Evolutionary conservation across 2,329 filamentous ascomycete genomes (phyloP), one percentile per base, ranked within the genome.

Genomic region (Thermoascus crustaceus): DNA sequence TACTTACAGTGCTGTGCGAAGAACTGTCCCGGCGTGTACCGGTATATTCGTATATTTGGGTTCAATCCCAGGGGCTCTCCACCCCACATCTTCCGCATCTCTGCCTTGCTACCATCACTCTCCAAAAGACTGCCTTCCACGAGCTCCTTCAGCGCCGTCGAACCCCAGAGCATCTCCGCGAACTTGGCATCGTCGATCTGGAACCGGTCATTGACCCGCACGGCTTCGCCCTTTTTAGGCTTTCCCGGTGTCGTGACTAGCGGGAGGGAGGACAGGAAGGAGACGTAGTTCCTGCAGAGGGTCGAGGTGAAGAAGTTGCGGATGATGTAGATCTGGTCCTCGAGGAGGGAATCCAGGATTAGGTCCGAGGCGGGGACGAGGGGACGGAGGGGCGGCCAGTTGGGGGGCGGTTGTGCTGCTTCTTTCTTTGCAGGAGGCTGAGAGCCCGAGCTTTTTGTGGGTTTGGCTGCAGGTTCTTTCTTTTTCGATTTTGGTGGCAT

Each of bases 1-100:
- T 26, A 73, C 81, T 50, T 73, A 89, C 85, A 95, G 58, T 95
- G 89, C 50, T 85, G 81, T 53, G 87, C 87, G 57, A 95, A 95
- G 57, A 88, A 94, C 55, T 95, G 87, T 0, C 85, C 85, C 45
- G 81, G 76, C 1, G 73, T 75, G 60, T 95, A 95, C 14, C 88
- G 76, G 63, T 95, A 95, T 19, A 95, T 76, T 21, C 89, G 73
- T 37, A 95, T 93, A 46, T 93, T 93, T 6, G 85, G 78, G 58
- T 86, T 94, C 40, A 95, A 63, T 0, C 87, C 87, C n/a, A 93
- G 64, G 0, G 85, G 77, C 32, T 86, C 73, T 18, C 87, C 87
- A 38, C 84, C 86, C 85, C 86, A 94, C 30, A 69, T 52, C 16
- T 61, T 17, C 19, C 21, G 27, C 25, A 30, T 34, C 14, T 32